Evolutionary conservation across 352 stramenopile genomes (phyloP), one percentile per base, ranked within the genome.

Genomic region (Phytopythium chamaehyphon): DNA sequence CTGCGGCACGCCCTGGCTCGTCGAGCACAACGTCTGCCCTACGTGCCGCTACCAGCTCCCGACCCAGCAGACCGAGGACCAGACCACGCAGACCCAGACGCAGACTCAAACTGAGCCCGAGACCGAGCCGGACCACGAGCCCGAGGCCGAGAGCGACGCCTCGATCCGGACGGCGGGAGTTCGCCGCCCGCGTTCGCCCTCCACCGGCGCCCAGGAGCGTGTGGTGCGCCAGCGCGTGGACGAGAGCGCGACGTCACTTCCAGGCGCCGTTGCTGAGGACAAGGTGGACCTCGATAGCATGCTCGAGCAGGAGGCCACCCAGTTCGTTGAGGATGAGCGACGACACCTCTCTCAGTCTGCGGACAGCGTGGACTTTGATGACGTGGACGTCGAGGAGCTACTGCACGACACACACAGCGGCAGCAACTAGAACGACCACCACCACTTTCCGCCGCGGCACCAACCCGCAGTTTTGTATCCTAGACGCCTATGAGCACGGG

Each of bases 21-120:
- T 72, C 6, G 72, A 88, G 38, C 77, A 93, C 73, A 90, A 90
- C 28, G 69, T 89, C 3, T 93, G 83, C 44, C 83, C 83, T 12
- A 90, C 78, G 0, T 93, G 83, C 56, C 72, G 83, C 38, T 76
- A 77, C 40, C 51, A 86, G 19, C 52, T 93, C 24, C 83, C 83
- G 2, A 84, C 64, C 9, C 55, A 74, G 18, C 52, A 83, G 51
- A 28, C 31, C 38, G 59, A 63, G 37, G 51, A 33, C 11, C 52
- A 66, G 44, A 54, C 50, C 10, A 54, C 33, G 12, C 45, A 37
- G 37, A 31, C 42, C n/a, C n/a, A n/a, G 21, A 47, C 39, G 3
- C 59, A 53, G 45, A 47, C 18, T 11, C 24, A 51, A n/a, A 22
- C 36, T 0, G 49, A 59, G 31, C 52, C 44, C 11, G 50, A 60